These are phyloP conservation scores for Drechslera avenae DNA, from an alignment of 2,329 filamentous ascomycete genomes.

Conservation along the genomic window DNA sequence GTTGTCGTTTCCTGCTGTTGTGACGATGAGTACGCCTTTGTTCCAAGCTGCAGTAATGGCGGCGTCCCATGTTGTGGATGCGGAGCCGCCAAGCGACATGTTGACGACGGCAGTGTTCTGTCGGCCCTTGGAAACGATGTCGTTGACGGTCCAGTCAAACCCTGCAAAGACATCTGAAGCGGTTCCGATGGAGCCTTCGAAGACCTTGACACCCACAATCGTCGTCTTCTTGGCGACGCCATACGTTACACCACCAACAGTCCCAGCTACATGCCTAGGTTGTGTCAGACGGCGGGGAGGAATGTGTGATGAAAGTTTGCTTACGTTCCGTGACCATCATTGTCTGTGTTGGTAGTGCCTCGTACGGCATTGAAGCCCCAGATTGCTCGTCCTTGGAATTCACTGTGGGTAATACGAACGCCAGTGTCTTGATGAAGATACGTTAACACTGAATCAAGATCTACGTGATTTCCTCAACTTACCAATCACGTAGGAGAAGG, in stretches of 20 bases:
- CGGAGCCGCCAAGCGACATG: conserved; percentile 45
- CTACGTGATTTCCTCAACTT: not conserved
- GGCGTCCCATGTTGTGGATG: conserved; percentile 38
- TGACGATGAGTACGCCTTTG: conserved; percentile 43
- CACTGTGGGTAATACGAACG: conserved; percentile 59
- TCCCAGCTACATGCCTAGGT: conserved; percentile 39
- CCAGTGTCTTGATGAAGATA: conserved; percentile 59
- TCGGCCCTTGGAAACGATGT: conserved; percentile 38
- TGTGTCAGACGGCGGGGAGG: not conserved
- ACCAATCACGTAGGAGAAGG: conserved; percentile 58
- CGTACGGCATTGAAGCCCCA: conserved; percentile 38
- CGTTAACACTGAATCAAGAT: not conserved
- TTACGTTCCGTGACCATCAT: conserved; percentile 38
- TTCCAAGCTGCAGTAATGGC: conserved; percentile 42
- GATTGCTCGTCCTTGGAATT: conserved; percentile 39
- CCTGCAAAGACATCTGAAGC: conserved; percentile 37
- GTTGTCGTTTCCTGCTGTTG: conserved; percentile 46
- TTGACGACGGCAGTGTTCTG: conserved; percentile 44
- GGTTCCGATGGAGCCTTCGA: conserved; percentile 24
- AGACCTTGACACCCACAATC: conserved; percentile 45
- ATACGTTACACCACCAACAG: conserved; percentile 35
- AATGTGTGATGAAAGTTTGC: not conserved
- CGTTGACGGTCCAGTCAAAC: conserved; percentile 43
- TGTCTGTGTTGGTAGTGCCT: conserved; percentile 25
- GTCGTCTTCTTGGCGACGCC: conserved; percentile 44